A percentile compares a stretch with the other conserved stretches of the same genome.
Evolutionary conservation across 495 filamentous ascomycete species (phyloP).

Genomic region (Oleoguttula mirabilis): DNA sequence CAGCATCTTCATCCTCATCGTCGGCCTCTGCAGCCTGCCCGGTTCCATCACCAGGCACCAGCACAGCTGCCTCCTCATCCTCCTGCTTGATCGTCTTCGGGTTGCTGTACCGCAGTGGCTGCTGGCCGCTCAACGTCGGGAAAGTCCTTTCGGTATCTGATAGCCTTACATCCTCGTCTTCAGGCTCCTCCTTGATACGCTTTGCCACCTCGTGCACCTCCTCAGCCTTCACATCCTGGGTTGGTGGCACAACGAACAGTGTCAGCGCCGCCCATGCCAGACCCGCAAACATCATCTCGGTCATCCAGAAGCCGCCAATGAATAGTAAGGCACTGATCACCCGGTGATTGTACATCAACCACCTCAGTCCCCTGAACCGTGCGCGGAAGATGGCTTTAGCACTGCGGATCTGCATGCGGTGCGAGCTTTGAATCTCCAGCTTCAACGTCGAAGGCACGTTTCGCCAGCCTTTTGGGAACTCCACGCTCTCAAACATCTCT

Average conservation of each 20-base stretch:
- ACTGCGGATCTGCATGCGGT: conserved; percentile 61
- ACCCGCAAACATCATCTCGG: conserved; percentile 50
- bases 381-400: conserved; percentile 57
- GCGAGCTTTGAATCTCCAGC: conserved; percentile 53
- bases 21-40: conserved; percentile 25
- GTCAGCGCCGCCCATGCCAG: conserved; percentile 46
- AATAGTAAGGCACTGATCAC: conserved; percentile 55
- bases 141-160: conserved; percentile 44
- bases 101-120: conserved; percentile 31
- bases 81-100: conserved; percentile 18
- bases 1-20: conserved; percentile 26
- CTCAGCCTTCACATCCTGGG: conserved; percentile 13
- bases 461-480: conserved; percentile 46
- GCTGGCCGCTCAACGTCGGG: conserved; percentile 42
- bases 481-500: conserved; percentile 55
- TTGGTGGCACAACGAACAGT: conserved; percentile 7
- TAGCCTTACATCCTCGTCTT: conserved; percentile 24
- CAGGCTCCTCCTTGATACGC: conserved; percentile 26
- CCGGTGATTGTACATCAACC: conserved; percentile 75
- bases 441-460: conserved; percentile 46
- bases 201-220: conserved; percentile 6
- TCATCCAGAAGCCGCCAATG: conserved; percentile 58
- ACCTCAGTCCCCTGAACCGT: conserved; percentile 58
- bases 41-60: conserved; percentile 5
- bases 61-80: conserved; percentile 9